Evolutionary conservation across 805 yeast species (phyloP).

Genomic region (Candida vartiovaarae): DNA sequence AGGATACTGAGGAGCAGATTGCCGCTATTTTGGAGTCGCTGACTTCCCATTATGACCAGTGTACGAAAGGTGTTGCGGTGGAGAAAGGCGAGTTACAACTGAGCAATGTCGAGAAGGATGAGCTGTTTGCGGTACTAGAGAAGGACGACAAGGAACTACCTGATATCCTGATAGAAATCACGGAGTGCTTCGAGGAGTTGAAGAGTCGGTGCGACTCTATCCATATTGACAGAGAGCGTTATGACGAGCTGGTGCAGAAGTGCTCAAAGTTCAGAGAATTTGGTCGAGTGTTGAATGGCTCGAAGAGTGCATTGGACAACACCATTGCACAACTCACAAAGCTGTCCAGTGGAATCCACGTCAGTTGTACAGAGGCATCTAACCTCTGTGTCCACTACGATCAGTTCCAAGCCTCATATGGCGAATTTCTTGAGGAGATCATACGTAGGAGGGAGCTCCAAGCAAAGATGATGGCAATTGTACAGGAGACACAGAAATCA

Average conservation of each 20-base stretch:
- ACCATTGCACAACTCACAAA: conserved; percentile 9
- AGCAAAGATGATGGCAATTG: conserved; percentile 30
- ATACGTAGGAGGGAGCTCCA: conserved; percentile 41
- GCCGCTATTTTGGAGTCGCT: conserved; percentile 63
- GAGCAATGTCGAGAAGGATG: conserved; percentile 26
- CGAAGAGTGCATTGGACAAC: conserved; percentile 11
- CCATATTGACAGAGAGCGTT: neutral
- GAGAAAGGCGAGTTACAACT: conserved; percentile 25
- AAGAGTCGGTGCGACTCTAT: neutral
- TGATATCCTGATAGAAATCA: conserved; percentile 44
- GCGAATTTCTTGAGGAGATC: conserved; percentile 44
- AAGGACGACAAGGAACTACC: conserved; percentile 52
- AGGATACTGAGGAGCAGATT: conserved; percentile 55
- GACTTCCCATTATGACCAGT: conserved; percentile 80
- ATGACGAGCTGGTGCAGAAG: neutral
- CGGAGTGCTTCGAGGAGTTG: conserved; percentile 17
- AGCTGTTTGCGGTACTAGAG: conserved; percentile 39
- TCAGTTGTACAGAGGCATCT: conserved; percentile 16
- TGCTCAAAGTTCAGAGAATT: neutral
- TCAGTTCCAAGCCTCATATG: conserved; percentile 45
- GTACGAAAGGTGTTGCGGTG: conserved; percentile 40
- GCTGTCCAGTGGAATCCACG: conserved; percentile 7
- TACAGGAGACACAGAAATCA: conserved; percentile 35
- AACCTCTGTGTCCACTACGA: conserved; percentile 42
- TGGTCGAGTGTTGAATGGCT: conserved; percentile 8